Base-by-base conservation (phyloP, 2,329 filamentous ascomycete species). In the Penicillium crustosum region DNA sequence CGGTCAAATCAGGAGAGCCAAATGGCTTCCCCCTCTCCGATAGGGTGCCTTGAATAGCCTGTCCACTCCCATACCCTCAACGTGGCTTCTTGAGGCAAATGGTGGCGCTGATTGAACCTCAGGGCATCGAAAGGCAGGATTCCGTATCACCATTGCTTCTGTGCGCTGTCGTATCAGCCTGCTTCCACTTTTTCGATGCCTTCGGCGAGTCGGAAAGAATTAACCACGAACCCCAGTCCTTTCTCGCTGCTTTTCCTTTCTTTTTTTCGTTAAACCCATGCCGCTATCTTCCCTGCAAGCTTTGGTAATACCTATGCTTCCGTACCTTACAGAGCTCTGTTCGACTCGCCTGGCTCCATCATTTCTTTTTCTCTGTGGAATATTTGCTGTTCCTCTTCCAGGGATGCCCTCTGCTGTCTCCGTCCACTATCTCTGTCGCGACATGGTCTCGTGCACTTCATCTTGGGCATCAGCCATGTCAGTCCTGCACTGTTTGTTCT, bases 381-480 rank as follows among this genome's bases (percentile, higher is more conserved):
- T 67, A 62, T 65, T 64, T 62, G 59, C 65, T 64, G 63, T 63
- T 62, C 35, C 42, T 55, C 55, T 49, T 62, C 58, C 67, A 66
- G 61, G 66, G 65, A 66, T 69, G 56, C 55, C 61, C 58, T 68
- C 62, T 62, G 54, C 61, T 63, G 55, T 60, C 55, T 63, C 57
- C 57, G 57, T 44, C 62, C 58, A 53, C 61, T 61, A 53, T 53
- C 31, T 53, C 57, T 57, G 58, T 69, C 67, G 68, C 62, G 58
- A 63, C 62, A 68, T 70, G 67, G 66, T 69, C 63, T 66, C 66
- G 63, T 70, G 67, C 68, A 64, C 61, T 53, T 53, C 29, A 33
- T 27, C 39, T 66, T 66, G 63, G 65, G 66, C 61, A 58, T 64
- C 61, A 49, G 59, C 52, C 57, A 60, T 63, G 58, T 63, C 61